Evolutionary conservation across 805 yeast species (phyloP), one percentile per base, ranked within the genome.

Genomic region (Cyberlindnera euphorbiae): DNA sequence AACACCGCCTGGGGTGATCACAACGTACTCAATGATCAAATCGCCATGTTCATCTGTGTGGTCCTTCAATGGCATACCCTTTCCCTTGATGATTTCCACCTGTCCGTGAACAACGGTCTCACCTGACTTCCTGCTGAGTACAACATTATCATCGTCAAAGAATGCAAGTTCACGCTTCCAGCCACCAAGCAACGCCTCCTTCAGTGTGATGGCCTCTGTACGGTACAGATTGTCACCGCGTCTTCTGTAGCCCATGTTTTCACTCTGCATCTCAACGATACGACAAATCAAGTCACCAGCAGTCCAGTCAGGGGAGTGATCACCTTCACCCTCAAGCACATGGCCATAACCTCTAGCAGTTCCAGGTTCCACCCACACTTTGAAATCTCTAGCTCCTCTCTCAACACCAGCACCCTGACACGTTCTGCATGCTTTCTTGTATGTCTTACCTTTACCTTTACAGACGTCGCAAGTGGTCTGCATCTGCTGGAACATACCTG

Each of bases 401-500:
- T 64, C 67, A 4, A 83, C 82, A 17, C 87, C 82, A 3, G 61
- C 43, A 2, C 98, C 98, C 10, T 67, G 58, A 60, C 98, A 93
- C 23, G 56, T 60, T 13, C 66, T 55, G 66, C 98, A 93, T 29
- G 69, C 69, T 45, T 81, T 66, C 31, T 71, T 64, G 27, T 86
- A 80, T 7, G 68, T 61, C 37, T 75, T 65, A 10, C 98, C 98
- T 29, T 69, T 63, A 24, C 97, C 97, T 9, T 65, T 62, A 68
- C 98, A 93, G 34, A 64, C 62, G 36, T 82, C 87, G 70, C 98
- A 93, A 4, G 71, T 68, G 29, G 78, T 72, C 56, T 85, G 90
- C 49, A 89, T 70, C 43, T 80, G 83, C 60, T 93, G 97, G 43
- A 85, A 65, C 87, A 93, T 85, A 7, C 89, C 89, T 5, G 94